Conservation (phyloP, 441 rosid genomes). For the Corymbia calophylla region DNA sequence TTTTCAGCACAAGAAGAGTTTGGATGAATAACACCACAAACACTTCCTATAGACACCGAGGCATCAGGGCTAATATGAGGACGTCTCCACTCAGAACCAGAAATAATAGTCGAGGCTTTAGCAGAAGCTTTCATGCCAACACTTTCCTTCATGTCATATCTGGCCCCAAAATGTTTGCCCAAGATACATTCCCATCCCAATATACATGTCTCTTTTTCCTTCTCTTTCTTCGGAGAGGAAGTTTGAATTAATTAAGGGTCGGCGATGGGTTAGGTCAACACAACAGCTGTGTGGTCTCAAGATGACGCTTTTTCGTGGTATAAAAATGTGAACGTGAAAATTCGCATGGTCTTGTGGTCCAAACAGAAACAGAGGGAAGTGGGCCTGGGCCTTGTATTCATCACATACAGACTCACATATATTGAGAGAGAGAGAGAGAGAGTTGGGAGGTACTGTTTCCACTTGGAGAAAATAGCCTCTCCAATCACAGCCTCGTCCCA, state of each 20-base stretch:
- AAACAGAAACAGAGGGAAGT: neutral
- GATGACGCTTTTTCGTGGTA: neutral
- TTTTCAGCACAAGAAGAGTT: neutral
- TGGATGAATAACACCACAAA: neutral
- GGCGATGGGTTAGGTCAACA: neutral
- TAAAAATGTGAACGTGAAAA: neutral
- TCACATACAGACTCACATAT: neutral
- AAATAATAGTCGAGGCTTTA: neutral
- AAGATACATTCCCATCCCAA: neutral
- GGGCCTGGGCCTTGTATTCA: neutral
- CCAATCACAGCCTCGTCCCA: constrained; percentile 29
- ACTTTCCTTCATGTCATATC: neutral
- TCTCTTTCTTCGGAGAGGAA: neutral
- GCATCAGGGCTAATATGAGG: neutral
- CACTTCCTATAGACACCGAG: neutral
- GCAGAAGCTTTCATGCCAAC: neutral
- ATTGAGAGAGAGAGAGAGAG: neutral
- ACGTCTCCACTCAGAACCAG: neutral
- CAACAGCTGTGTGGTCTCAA: neutral
- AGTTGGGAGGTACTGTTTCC: constrained; percentile 24
- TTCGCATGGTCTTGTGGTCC: neutral
- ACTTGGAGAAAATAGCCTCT: constrained; percentile 35
- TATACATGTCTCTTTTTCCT: neutral
- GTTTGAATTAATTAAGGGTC: neutral
- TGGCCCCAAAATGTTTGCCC: neutral